Conservation (phyloP, 2,329 filamentous ascomycete species). For the Botrytis medusae region DNA sequence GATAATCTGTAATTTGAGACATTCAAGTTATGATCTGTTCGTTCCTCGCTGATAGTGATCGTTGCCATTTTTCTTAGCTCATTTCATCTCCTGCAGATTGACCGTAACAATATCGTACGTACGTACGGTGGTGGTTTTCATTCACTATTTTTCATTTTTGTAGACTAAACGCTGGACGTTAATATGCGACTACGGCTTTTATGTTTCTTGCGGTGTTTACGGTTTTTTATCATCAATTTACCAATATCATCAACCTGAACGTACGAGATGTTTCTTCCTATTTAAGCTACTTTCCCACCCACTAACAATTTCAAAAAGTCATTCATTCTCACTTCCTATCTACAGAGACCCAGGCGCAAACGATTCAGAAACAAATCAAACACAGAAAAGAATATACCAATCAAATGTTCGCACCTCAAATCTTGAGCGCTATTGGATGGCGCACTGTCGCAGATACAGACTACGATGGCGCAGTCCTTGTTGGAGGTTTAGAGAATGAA, state of each 20-base stretch:
- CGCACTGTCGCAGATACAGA: background rate
- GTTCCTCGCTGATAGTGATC: background rate
- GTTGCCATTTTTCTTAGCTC: background rate
- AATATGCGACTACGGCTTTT: too few relatives aligned
- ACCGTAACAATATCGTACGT: background rate
- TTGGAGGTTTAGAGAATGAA: constrained; percentile 8
- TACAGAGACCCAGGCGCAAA: background rate
- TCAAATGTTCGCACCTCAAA: background rate
- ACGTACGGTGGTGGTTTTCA: background rate
- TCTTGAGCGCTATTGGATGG: constrained; percentile 4
- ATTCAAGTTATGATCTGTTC: background rate
- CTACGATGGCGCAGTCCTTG: constrained; percentile 13
- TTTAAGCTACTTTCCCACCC: background rate
- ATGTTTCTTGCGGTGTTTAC: background rate
- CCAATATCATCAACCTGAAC: too few relatives aligned
- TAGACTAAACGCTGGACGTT: too few relatives aligned
- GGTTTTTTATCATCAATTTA: background rate
- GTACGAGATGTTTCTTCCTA: background rate
- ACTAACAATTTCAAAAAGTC: background rate
- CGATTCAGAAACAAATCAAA: background rate
- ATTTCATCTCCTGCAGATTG: background rate
- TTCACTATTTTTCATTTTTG: background rate
- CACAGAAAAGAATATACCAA: background rate
- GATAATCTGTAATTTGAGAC: background rate
- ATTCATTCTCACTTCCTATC: background rate